Percentiles rank a stretch among this genome's conserved stretches.
Conservation (phyloP, 2,329 filamentous ascomycete species). For the Nemania sp. region DNA sequence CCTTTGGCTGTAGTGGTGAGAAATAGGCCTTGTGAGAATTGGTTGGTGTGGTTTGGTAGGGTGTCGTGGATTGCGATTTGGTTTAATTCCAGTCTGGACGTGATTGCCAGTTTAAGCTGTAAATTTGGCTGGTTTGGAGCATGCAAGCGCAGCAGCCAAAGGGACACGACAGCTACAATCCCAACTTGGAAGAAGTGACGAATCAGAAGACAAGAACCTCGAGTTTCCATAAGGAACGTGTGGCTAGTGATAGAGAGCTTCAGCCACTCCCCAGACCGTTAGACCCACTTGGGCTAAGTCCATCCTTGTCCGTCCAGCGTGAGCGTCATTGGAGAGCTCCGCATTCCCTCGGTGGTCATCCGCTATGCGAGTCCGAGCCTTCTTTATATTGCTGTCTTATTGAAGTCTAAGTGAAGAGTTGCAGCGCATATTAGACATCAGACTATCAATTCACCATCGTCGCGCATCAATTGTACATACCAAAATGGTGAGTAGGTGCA, state of each 20-base stretch:
- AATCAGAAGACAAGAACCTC: constrained; percentile 26
- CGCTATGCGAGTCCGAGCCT: constrained; percentile 12
- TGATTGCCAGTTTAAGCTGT: not conserved
- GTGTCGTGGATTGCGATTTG: constrained; percentile 2
- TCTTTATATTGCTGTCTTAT: not conserved
- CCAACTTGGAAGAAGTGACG: constrained; percentile 21
- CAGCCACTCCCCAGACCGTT: constrained; percentile 24
- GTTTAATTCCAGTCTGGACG: constrained; percentile 17
- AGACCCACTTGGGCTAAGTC: not conserved
- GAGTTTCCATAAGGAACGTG: not conserved
- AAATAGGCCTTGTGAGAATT: constrained; percentile 2
- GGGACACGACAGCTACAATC: constrained; percentile 44
- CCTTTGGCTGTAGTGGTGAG: constrained; percentile 9
- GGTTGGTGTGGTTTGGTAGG: constrained; percentile 9
- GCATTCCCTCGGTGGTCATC: constrained; percentile 17
- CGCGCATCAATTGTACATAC: not conserved
- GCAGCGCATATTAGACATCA: too few species aligned
- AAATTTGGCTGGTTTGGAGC: not conserved
- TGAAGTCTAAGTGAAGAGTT: constrained; percentile 2
- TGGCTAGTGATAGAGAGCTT: constrained; percentile 22
- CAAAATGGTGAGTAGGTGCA: constrained; percentile 29
- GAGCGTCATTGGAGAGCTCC: constrained; percentile 29
- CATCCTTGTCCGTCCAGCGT: not conserved
- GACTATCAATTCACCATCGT: not conserved
- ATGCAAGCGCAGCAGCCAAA: constrained; percentile 10